Evolutionary conservation across 2,329 filamentous ascomycete species (phyloP).

Genomic region (Venturia aucupariae): DNA sequence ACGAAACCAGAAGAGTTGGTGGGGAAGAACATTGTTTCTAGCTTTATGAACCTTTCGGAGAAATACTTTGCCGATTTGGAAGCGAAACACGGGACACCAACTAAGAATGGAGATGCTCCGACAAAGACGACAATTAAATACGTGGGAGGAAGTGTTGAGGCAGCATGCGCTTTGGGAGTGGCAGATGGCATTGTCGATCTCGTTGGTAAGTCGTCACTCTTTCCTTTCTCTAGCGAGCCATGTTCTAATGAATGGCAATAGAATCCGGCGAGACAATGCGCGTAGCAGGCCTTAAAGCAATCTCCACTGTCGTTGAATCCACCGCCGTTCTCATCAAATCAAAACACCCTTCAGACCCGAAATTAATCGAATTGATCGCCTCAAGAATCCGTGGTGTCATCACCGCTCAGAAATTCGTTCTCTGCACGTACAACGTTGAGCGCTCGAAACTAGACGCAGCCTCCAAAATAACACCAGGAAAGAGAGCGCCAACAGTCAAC

Average conservation of each 20-base stretch:
- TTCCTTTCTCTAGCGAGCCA: background rate
- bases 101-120: conserved; percentile 29
- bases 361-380: conserved; percentile 74
- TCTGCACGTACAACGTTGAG: conserved; percentile 93
- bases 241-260: conserved; percentile 28
- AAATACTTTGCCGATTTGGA: conserved; percentile 81
- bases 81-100: conserved; percentile 24
- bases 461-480: conserved; percentile 77
- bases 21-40: conserved; percentile 89
- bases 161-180: conserved; percentile 88
- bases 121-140: conserved; percentile 84
- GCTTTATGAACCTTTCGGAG: conserved; percentile 77
- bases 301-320: conserved; percentile 84
- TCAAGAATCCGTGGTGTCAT: conserved; percentile 89
- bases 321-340: conserved; percentile 90
- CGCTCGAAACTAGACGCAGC: conserved; percentile 58
- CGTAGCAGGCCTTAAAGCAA: conserved; percentile 84
- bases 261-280: conserved; percentile 99
- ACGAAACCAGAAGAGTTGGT: conserved; percentile 65
- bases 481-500: conserved; percentile 88
- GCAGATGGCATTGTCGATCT: conserved; percentile 97
- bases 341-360: conserved; percentile 67
- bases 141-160: conserved; percentile 92
- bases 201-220: conserved; percentile 58
- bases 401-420: conserved; percentile 81